Base-by-base conservation (phyloP, 495 filamentous ascomycete genomes). In the Aspergillus heteromorphus region DNA sequence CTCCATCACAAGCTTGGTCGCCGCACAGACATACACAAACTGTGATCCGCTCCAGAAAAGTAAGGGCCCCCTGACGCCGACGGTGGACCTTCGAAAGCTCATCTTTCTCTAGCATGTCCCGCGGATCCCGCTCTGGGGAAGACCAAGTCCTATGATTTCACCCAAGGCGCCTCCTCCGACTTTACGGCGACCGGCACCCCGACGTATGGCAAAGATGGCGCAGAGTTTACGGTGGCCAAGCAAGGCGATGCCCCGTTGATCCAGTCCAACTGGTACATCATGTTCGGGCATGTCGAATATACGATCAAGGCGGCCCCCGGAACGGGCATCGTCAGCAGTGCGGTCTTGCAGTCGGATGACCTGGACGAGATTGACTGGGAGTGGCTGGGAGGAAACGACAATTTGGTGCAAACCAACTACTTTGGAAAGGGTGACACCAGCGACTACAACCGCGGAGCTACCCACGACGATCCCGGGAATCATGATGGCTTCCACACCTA, bases 321-420 rank as follows among this genome's bases (percentile, higher is more conserved):
- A 25, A 74, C 69, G 1, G 84, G 84, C n/a, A 85, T 81, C 17
- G 78, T 81, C 51, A 91, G 87, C 71, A 89, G 86, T 53, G 83
- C 91, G 49, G 89, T 95, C 38, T 75, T 92, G 61, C 81, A 90
- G 60, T 91, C 87, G 29, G 91, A 95, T 59, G 84, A 88, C 59
- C 76, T 95, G 17, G 91, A 96, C 63, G 91, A 96, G 65, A 86
- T 96, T 52, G 91, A 95, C 68, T 92, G 87, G 86, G 91, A 92
- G 65, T 92, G 88, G 73, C 78, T 89, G 17, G 87, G 89, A 43
- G 82, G 78, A 25, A 82, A 89, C 59, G 65, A 70, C 40, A 74
- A 72, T 41, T 64, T 77, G 20, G 87, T 82, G 14, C 82, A 88
- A 61, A 91, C 77, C 73, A 95, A 95, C 72, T 95, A 90, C 64